A percentile compares a stretch with the other conserved stretches of the same genome.
Evolutionary conservation across 345 rosid genomes (phyloP).

Genomic region (Aquilaria sinensis): DNA sequence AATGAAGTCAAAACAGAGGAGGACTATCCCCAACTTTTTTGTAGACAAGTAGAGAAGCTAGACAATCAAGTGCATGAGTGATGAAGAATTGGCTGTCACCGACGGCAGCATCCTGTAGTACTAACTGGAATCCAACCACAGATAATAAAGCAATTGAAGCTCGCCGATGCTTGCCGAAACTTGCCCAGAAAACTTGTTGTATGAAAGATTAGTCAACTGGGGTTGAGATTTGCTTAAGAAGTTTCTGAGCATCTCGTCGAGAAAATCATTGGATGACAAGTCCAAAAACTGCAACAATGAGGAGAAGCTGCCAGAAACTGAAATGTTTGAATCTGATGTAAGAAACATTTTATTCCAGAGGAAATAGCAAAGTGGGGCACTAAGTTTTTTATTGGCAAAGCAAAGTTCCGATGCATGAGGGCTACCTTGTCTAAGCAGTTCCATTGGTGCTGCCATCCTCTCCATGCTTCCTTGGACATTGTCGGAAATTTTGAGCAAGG

Average conservation of each 20-base stretch:
- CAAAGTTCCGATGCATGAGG: too few species aligned
- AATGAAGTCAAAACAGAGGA: too few species aligned
- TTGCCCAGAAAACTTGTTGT: slow-evolving; percentile 48
- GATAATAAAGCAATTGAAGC: slow-evolving; percentile 45
- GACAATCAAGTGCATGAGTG: slow-evolving; percentile 58
- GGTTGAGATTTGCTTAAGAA: slow-evolving; percentile 51
- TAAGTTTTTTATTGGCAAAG: too few species aligned
- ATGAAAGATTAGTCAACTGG: slow-evolving; percentile 59
- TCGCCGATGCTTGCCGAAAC: slow-evolving; percentile 57
- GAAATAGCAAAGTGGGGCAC: too few species aligned
- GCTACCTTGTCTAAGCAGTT: too few species aligned
- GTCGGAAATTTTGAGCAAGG: too few species aligned
- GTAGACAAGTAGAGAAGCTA: too few species aligned
- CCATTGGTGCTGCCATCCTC: too few species aligned
- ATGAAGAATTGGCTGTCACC: slow-evolving; percentile 63
- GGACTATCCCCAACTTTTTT: too few species aligned
- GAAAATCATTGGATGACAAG: slow-evolving; percentile 54
- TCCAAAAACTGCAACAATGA: slow-evolving; percentile 48
- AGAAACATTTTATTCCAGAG: too few species aligned
- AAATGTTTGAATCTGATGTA: too few species aligned
- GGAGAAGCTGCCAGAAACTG: slow-evolving; percentile 28
- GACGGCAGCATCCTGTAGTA: slow-evolving; percentile 72
- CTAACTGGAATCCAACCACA: slow-evolving; percentile 58
- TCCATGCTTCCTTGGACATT: too few species aligned
- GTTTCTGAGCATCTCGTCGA: slow-evolving; percentile 51